phyloP scores from a whole-genome alignment of 164 flowering plant species.

The Vitis rotundifolia region DNA sequence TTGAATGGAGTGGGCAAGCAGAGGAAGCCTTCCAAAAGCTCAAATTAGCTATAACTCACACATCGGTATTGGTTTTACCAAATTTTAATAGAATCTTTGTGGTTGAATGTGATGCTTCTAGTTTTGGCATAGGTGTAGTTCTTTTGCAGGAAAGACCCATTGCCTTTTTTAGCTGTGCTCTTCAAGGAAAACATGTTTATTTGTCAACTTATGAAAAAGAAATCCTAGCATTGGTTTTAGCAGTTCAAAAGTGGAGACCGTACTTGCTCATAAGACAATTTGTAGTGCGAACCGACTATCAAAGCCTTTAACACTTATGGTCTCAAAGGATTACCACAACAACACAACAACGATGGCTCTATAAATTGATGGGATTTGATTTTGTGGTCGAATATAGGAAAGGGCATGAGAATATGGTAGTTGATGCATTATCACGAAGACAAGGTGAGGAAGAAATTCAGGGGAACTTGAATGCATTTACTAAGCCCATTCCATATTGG shows the following conservation, averaged over 20 bases:
- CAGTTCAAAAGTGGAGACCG: not conserved
- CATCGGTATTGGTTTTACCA: slow-evolving; percentile 10
- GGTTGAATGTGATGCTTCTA: slow-evolving; percentile 1
- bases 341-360: not conserved
- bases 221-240: not conserved
- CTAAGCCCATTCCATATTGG: too few relatives aligned
- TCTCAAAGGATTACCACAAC: not conserved
- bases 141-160: not conserved
- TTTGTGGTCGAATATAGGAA: not conserved
- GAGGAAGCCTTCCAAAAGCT: not conserved
- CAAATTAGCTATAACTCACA: not conserved
- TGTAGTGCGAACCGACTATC: not conserved
- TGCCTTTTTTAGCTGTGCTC: not conserved
- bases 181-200: not conserved
- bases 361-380: not conserved
- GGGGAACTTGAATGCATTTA: too few relatives aligned
- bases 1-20: not conserved
- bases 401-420: not conserved
- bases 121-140: not conserved
- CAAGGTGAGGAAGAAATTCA: too few relatives aligned
- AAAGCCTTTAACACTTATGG: not conserved
- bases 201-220: not conserved
- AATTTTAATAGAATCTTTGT: not conserved
- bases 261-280: not conserved
- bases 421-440: not conserved